phyloP scores from a whole-genome alignment of 129 eudicot genomes.

The Smallanthus sonchifolius region DNA sequence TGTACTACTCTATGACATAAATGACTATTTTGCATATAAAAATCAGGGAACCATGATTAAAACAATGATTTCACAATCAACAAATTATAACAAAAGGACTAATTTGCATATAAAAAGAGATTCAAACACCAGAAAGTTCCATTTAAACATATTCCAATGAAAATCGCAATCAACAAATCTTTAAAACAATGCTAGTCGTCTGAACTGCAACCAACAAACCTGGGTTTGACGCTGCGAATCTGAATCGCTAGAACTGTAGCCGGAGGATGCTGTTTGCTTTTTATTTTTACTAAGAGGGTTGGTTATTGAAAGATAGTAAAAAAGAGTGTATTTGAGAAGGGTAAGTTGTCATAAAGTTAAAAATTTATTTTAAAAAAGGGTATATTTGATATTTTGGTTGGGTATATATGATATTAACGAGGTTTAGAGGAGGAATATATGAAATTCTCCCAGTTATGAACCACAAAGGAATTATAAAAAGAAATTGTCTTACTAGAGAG shows the following conservation, averaged over 20 bases:
- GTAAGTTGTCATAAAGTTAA: no score
- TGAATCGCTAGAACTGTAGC: not conserved
- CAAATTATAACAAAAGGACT: no score
- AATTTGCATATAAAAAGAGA: not conserved
- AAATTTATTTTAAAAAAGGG: no score
- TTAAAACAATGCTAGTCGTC: not conserved
- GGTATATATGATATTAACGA: no score
- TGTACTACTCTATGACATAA: no score
- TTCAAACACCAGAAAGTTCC: no score
- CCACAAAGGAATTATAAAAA: not conserved
- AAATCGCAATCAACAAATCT: not conserved
- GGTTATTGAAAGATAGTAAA: not conserved
- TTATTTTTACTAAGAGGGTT: not conserved
- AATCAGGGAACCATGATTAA: not conserved
- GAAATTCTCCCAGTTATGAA: not conserved
- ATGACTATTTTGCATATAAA: no score
- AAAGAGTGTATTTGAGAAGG: no score
- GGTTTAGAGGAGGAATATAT: no score
- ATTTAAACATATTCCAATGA: not conserved
- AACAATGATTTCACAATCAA: not conserved
- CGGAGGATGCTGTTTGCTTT: not conserved
- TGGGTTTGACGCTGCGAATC: not conserved
- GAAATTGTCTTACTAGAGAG: not conserved
- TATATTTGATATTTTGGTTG: no score
- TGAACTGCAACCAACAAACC: not conserved